These are phyloP conservation scores for Kodamaea suecica DNA, from an alignment of 1,139 yeast genomes.

Conservation along the genomic window DNA sequence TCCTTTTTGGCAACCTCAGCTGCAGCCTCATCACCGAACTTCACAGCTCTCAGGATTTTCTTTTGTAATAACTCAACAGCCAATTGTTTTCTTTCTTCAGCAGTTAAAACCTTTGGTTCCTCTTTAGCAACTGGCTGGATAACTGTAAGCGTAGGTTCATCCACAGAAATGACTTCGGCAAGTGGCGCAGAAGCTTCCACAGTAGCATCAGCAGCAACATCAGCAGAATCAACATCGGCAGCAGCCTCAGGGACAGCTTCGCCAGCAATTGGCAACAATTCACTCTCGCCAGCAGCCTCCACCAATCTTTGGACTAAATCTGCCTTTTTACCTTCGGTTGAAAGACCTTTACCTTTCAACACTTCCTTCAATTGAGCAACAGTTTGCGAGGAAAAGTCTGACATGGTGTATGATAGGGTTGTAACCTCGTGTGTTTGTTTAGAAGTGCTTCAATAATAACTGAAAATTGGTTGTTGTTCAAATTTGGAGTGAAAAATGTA, in stretches of 20 bases:
- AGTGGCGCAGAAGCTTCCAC: conserved; percentile 12
- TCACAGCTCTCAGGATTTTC: conserved; percentile 69
- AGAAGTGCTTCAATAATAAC: no score
- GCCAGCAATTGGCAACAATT: conserved; percentile 7
- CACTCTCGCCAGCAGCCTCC: conserved; percentile 20
- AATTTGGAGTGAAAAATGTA: background rate
- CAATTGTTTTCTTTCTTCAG: conserved; percentile 67
- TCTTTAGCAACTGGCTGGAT: conserved; percentile 18
- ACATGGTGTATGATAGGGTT: conserved; percentile 31
- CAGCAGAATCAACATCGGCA: no score
- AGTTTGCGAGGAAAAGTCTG: conserved; percentile 62
- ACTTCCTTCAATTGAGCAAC: conserved; percentile 84
- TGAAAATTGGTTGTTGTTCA: no score
- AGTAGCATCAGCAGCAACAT: conserved; percentile 15
- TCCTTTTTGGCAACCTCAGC: conserved; percentile 55
- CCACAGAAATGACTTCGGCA: conserved; percentile 9
- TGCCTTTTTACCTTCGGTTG: conserved; percentile 79
- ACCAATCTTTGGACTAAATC: conserved; percentile 72
- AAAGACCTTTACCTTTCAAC: conserved; percentile 63
- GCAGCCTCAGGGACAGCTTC: no score
- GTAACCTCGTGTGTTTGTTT: conserved; percentile 3
- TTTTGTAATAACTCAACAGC: conserved; percentile 68
- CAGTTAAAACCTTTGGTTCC: conserved; percentile 44
- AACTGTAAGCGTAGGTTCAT: conserved; percentile 12
- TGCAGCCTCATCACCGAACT: conserved; percentile 65